Conservation (phyloP, 169 alveolate genomes). For the Theileria sp. region DNA sequence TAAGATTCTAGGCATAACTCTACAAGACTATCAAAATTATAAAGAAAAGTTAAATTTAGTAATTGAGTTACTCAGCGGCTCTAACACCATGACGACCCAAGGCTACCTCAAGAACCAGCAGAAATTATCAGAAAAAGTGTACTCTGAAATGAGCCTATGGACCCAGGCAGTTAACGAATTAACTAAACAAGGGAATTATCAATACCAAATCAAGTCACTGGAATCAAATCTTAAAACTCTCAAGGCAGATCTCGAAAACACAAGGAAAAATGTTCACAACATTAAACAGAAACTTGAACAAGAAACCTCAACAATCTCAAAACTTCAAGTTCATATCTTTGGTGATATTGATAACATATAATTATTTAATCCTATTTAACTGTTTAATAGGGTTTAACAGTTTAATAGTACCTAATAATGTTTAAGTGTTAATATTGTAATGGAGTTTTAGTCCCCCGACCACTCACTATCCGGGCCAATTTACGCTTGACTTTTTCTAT, state of each 20-base stretch:
- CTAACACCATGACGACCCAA: conserved; percentile 26
- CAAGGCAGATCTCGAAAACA: conserved; percentile 41
- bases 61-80: conserved; percentile 46
- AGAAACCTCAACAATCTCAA: conserved; percentile 26
- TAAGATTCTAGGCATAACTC: not conserved
- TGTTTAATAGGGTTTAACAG: too few species aligned
- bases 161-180: conserved; percentile 32
- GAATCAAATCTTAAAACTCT: conserved; percentile 22
- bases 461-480: too few species aligned
- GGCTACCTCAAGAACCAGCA: conserved; percentile 29
- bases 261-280: not conserved
- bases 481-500: too few species aligned
- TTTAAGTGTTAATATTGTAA: too few species aligned
- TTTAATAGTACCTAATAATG: too few species aligned
- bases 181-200: conserved; percentile 18
- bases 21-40: conserved; percentile 19
- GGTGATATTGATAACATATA: conserved; percentile 57
- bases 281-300: conserved; percentile 48
- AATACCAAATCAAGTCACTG: conserved; percentile 39
- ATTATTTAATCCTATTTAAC: too few species aligned
- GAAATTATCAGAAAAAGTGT: conserved; percentile 41
- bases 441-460: too few species aligned
- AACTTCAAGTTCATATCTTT: conserved; percentile 35
- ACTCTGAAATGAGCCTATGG: conserved; percentile 52
- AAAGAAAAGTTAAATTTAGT: conserved; percentile 12